Percentiles rank a stretch among this genome's conserved stretches.
Conservation (phyloP, 2,329 filamentous ascomycete genomes). For the Aureobasidium musti region DNA sequence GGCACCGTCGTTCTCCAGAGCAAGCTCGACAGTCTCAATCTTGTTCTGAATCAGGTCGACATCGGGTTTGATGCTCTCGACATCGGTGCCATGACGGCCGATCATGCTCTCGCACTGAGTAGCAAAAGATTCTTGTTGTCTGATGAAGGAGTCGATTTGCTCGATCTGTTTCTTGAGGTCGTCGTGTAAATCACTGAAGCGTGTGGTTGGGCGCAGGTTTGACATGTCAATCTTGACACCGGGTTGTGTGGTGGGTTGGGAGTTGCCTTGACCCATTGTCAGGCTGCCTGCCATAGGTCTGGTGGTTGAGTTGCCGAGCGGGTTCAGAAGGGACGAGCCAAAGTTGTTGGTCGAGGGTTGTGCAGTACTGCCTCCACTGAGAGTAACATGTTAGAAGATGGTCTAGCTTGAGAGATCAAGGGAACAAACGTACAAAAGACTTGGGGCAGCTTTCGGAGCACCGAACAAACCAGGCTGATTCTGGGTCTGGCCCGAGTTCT, state of each 20-base stretch:
- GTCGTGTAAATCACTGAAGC: constrained; percentile 86
- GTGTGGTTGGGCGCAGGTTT: constrained; percentile 80
- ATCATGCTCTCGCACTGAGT: constrained; percentile 71
- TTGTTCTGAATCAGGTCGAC: constrained; percentile 64
- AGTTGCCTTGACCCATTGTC: constrained; percentile 52
- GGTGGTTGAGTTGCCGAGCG: constrained; percentile 29
- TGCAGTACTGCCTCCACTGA: constrained; percentile 39
- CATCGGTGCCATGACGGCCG: constrained; percentile 62
- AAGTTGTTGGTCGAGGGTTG: constrained; percentile 37
- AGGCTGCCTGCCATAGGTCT: constrained; percentile 39
- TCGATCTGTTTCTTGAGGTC: constrained; percentile 78
- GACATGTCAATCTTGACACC: constrained; percentile 77
- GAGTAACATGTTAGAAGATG: constrained; percentile 29
- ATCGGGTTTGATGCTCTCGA: constrained; percentile 65
- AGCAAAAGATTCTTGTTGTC: constrained; percentile 73
- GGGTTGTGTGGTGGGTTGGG: constrained; percentile 55
- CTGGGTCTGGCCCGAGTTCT: constrained; percentile 25
- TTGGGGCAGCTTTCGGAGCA: constrained; percentile 30
- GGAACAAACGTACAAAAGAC: constrained; percentile 34
- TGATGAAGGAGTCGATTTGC: constrained; percentile 75
- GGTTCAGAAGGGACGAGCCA: constrained; percentile 32
- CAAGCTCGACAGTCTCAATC: constrained; percentile 63
- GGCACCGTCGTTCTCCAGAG: constrained; percentile 63
- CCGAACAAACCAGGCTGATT: constrained; percentile 42
- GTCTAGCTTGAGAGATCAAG: constrained; percentile 35